A percentile compares a stretch with the other conserved stretches of the same genome.
Evolutionary conservation across 257 asterid species (phyloP).

Genomic region (Solanum dulcamara): DNA sequence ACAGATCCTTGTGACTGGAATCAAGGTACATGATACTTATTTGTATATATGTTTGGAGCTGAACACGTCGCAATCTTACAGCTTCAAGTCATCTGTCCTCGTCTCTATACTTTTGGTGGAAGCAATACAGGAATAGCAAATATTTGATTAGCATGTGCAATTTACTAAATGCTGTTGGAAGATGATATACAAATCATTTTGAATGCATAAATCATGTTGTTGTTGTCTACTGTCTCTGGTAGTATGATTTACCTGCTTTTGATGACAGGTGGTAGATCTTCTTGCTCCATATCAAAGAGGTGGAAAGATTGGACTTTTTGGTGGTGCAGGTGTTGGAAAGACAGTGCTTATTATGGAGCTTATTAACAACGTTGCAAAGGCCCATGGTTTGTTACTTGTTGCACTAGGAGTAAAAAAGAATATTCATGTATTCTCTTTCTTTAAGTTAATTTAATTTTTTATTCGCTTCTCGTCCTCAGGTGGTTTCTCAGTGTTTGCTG

Average conservation of each 20-base stretch:
- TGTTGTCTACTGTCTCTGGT: not conserved
- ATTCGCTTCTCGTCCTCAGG: conserved; percentile 19
- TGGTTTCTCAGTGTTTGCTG: conserved; percentile 99
- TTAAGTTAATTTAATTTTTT: not conserved
- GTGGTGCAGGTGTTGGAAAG: conserved; percentile 98
- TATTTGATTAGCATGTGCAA: not conserved
- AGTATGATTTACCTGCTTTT: not conserved
- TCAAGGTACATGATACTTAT: conserved; percentile 41
- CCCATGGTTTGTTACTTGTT: conserved; percentile 53
- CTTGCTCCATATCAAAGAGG: conserved; percentile 98
- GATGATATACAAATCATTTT: not conserved
- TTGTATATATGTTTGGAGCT: not conserved
- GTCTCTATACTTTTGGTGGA: not conserved
- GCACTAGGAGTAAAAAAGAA: not conserved
- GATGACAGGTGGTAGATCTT: conserved; percentile 70
- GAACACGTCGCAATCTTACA: not conserved
- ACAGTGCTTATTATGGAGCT: conserved; percentile 95
- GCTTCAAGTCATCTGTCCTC: not conserved
- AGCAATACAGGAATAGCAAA: not conserved
- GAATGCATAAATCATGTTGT: not conserved
- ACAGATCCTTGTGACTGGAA: conserved; percentile 91
- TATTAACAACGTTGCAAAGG: conserved; percentile 91
- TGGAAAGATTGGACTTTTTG: conserved; percentile 94
- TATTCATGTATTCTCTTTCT: not conserved
- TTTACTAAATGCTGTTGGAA: not conserved